Conservation (phyloP, 2,329 filamentous ascomycete genomes). For the Aspergillus costaricaensis region DNA sequence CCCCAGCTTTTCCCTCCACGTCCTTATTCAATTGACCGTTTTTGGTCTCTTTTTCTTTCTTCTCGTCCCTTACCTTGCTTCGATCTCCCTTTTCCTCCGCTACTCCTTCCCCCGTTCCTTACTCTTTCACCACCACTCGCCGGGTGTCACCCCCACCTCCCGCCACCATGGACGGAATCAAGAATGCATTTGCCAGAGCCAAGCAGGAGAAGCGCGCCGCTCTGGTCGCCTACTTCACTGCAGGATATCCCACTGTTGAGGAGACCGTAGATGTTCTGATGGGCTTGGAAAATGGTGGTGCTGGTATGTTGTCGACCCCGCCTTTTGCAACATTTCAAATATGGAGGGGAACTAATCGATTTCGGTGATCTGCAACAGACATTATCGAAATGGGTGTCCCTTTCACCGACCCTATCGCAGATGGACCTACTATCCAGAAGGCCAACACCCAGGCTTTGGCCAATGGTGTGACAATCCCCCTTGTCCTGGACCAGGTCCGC, state of each 20-base stretch:
- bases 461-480: conserved; percentile 82
- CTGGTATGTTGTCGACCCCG: conserved; percentile 59
- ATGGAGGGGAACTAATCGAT: not conserved
- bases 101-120: conserved; percentile 1
- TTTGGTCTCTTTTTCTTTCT: not conserved
- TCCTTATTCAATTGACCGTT: not conserved
- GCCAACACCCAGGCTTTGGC: conserved; percentile 87
- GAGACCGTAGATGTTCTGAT: conserved; percentile 82
- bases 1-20: not conserved
- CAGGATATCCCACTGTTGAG: conserved; percentile 81
- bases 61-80: not conserved
- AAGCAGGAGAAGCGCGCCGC: conserved; percentile 68
- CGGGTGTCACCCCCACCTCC: conserved; percentile 12
- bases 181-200: conserved; percentile 59
- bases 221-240: conserved; percentile 93
- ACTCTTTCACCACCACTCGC: conserved; percentile 1
- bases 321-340: not conserved
- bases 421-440: conserved; percentile 94
- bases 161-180: conserved; percentile 54
- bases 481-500: conserved; percentile 79
- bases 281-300: conserved; percentile 87
- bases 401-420: conserved; percentile 97
- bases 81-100: not conserved
- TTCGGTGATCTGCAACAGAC: conserved; percentile 56
- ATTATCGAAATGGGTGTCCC: conserved; percentile 94